These are phyloP conservation scores for Echinosophora koreensis DNA, from an alignment of 306 rosid genomes.

Conservation along the genomic window DNA sequence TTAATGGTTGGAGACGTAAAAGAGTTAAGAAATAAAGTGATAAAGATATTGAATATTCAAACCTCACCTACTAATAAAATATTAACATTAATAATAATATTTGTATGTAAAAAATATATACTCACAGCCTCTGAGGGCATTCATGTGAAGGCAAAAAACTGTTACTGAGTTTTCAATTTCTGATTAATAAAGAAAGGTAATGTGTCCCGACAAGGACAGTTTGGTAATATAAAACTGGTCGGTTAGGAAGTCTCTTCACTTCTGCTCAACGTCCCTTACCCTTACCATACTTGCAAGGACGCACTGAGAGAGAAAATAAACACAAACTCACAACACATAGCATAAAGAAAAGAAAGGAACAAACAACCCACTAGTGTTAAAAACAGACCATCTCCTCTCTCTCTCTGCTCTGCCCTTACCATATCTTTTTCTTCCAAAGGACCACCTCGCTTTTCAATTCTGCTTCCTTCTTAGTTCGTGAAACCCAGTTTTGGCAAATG, in stretches of 20 bases:
- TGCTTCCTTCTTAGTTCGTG: background rate
- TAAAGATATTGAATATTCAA: too few species aligned
- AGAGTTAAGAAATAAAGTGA: too few species aligned
- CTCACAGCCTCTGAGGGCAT: too few species aligned
- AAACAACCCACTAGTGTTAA: constrained; percentile 26
- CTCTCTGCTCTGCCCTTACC: background rate
- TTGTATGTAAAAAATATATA: too few species aligned
- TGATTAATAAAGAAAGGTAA: constrained; percentile 43
- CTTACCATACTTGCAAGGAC: constrained; percentile 74
- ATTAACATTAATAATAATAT: too few species aligned
- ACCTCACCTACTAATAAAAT: too few species aligned
- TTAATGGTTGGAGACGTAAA: too few species aligned
- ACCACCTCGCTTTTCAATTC: constrained; percentile 25
- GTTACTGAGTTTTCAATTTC: constrained; percentile 29
- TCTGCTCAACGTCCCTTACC: constrained; percentile 70
- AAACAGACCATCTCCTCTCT: constrained; percentile 42
- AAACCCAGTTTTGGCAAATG: constrained; percentile 48
- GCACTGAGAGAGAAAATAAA: constrained; percentile 35
- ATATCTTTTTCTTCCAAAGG: constrained; percentile 11
- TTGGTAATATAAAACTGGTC: constrained; percentile 62
- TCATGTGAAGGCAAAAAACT: background rate
- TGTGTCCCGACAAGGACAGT: constrained; percentile 54
- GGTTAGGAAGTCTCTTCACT: constrained; percentile 74
- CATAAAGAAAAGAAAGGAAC: constrained; percentile 58
- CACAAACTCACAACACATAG: background rate